These are phyloP conservation scores for Theobroma grandiflorum DNA, from an alignment of 441 rosid species.

Conservation along the genomic window DNA sequence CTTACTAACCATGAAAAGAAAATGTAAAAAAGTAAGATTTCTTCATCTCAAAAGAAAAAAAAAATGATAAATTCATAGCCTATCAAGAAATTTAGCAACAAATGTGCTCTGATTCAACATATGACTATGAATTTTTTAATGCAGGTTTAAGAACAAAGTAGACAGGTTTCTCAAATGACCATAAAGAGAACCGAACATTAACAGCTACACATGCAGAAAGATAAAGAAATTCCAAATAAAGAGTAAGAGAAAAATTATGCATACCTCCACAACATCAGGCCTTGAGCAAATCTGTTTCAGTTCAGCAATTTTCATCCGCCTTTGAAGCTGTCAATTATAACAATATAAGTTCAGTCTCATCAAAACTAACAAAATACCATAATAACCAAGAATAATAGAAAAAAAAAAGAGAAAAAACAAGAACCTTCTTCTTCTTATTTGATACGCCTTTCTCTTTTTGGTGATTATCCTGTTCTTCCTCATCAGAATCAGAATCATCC, in stretches of 20 bases:
- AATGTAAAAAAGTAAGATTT: neutral
- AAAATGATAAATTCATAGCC: neutral
- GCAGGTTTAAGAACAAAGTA: neutral
- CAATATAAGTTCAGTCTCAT: neutral
- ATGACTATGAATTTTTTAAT: neutral
- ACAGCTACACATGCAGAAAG: neutral
- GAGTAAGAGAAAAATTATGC: neutral
- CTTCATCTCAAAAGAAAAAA: neutral
- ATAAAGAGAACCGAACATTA: neutral
- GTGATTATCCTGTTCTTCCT: slow-evolving; percentile 28
- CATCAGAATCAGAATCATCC: slow-evolving; percentile 58
- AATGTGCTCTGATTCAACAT: neutral
- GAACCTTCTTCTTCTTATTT: slow-evolving; percentile 95
- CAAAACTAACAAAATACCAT: neutral
- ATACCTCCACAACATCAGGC: slow-evolving; percentile 99
- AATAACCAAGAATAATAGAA: neutral
- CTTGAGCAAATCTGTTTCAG: slow-evolving; percentile 90
- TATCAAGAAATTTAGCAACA: neutral
- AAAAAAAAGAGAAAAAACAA: neutral
- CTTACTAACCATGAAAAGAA: neutral
- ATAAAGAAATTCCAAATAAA: neutral
- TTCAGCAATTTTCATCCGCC: slow-evolving; percentile 97
- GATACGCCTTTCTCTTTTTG: slow-evolving; percentile 84
- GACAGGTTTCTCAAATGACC: neutral
- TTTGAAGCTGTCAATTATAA: slow-evolving; percentile 64